Evolutionary conservation across 2,329 filamentous ascomycete species (phyloP), one percentile per base, ranked within the genome.

Genomic region (Neonectria faginata): DNA sequence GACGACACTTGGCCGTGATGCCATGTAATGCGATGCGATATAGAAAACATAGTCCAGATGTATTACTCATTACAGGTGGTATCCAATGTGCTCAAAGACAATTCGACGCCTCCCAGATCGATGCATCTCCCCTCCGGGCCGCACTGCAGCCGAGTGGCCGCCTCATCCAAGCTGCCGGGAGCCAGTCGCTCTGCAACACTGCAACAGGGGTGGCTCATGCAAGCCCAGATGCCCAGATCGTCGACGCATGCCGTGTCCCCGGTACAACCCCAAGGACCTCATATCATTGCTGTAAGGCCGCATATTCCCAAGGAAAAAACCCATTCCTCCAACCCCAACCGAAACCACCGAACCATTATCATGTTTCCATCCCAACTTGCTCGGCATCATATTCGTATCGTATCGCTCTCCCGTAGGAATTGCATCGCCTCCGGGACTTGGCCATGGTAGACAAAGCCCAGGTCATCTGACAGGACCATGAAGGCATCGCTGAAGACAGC

Each of bases 191-290:
- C 41, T 41, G 45, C 50, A 44, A 58, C 42, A 39, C 42, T 57
- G 58, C 50, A 51, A 27, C 60, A 64, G 60, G 64, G 57, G 53
- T 67, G 48, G 57, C 60, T 57, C 42, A 64, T 67, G 64, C 61
- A 67, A 56, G 62, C 56, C 61, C 52, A 39, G 54, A 58, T 51
- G 44, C 52, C 36, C 50, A 31, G 47, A 62, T 62, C 47, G 50
- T 41, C 50, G 51, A 60, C 44, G 39, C 44, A 64, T 60, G 31
- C 53, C 47, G 52, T 57, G 25, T 44, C 44, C 53, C 45, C 47
- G 48, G 55, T 48, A 50, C 60, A 22, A 33, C 51, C 57, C 56
- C 51, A 27, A 41, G 41, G 48, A 33, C 54, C 48, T 52, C n/a
- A 54, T 29, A 18, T 33, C 20, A 16, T 39, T 50, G 16, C 29